Base-by-base conservation (phyloP, 305 asterid species). In the Ilex paraguariensis region DNA sequence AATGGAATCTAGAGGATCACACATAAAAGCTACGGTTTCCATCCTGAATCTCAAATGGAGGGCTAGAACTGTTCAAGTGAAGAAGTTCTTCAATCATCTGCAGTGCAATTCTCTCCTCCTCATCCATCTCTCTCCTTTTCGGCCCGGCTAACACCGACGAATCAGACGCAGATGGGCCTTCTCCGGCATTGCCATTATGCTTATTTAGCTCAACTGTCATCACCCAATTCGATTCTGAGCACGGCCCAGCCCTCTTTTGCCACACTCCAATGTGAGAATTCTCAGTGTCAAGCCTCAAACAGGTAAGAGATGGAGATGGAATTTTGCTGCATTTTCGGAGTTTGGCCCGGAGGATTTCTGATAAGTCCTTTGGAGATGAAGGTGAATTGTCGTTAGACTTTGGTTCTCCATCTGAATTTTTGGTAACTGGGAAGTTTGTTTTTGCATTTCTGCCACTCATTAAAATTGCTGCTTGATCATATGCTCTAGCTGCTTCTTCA, bases 11-110 rank as follows among this genome's bases (percentile, higher is more conserved):
- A 21, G 42, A 36, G 9, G 42, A 36, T 36, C 42, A 36, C 42
- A 36, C 1, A 3, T 36, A 36, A 36, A 5, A 36, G 42, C 42
- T 36, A 36, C 0, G 42, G 1, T 6, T 28, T 16, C 9, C 31
- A 3, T 11, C 11, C 51, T 10, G 10, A 14, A 21, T 9, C 10
- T 10, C 39, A 51, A 52, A 66, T 10, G 44, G 5, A 31, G 16
- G 56, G 52, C 11, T 10, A 49, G 16, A 15, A 8, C 14, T 1
- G 28, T 63, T 73, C 44, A 64, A 21, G 58, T 72, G 69, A 63
- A 75, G 81, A 10, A 79, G 65, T 57, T 79, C 84, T 57, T 69
- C 84, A 30, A 79, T 75, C 84, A 79, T 79, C 56, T 79, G 81
- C 52, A 79, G 68, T 16, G 79, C 81, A 64, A 72, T 14, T 40